A percentile compares a stretch with the other conserved stretches of the same genome.
Evolutionary conservation across 805 yeast species (phyloP).

Genomic region (Monosporozyma aerobia): DNA sequence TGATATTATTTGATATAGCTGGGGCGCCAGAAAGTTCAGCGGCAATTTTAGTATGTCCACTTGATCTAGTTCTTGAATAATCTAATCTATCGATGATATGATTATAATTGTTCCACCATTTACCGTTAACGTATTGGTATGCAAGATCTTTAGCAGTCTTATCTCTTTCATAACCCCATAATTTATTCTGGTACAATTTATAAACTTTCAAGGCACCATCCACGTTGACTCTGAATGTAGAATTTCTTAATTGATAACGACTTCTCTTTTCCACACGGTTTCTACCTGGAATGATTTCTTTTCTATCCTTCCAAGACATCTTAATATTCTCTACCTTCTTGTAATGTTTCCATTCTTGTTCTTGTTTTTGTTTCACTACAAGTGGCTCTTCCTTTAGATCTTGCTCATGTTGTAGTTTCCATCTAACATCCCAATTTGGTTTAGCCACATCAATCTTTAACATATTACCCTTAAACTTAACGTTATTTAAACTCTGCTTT

Average conservation of each 20-base stretch:
- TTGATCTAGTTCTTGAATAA: constrained; percentile 21
- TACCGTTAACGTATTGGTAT: constrained; percentile 49
- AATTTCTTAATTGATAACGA: constrained; percentile 27
- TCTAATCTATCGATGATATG: constrained; percentile 61
- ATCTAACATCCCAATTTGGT: constrained; percentile 38
- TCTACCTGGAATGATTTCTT: constrained; percentile 48
- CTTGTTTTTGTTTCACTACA: constrained; percentile 27
- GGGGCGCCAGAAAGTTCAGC: background rate
- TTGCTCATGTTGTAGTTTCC: constrained; percentile 39
- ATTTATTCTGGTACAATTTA: constrained; percentile 60
- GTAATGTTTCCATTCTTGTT: constrained; percentile 33
- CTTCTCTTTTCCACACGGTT: constrained; percentile 48
- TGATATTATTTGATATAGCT: background rate
- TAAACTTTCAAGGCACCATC: constrained; percentile 49
- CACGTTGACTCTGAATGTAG: constrained; percentile 56
- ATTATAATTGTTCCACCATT: constrained; percentile 73
- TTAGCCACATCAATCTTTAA: constrained; percentile 56
- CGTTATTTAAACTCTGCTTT: constrained; percentile 53
- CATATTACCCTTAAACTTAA: constrained; percentile 64
- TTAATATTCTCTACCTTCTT: constrained; percentile 32
- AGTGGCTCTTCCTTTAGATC: constrained; percentile 29
- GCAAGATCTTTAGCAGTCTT: constrained; percentile 55
- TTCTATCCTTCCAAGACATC: constrained; percentile 35
- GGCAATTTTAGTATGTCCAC: constrained; percentile 1
- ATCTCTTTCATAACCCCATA: constrained; percentile 85